Evolutionary conservation across 768 basidiomycete genomes (phyloP), one percentile per base, ranked within the genome.

Genomic region (Leccinum barrowsii): DNA sequence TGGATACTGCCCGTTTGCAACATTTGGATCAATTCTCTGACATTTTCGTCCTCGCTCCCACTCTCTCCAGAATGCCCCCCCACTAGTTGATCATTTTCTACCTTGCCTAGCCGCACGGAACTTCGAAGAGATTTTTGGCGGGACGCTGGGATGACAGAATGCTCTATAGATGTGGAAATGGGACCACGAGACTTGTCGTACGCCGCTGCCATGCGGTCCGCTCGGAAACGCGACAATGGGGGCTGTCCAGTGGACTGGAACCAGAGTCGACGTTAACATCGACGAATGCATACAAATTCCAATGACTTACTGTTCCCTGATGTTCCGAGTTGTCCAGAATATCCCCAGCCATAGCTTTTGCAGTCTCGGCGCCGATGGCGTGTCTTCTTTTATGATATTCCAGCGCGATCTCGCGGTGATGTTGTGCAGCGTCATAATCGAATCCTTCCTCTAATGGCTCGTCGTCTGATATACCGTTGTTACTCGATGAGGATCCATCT

Each of bases 381-480:
- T 71, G 74, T 51, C 87, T 82, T 67, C 84, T 87, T 61, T 78
- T 73, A 68, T 86, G 78, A 66, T 92, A 92, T 62, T 85, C 84
- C 44, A 91, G 65, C 17, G 86, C 84, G 62, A 92, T 80, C 68
- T 91, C 89, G 34, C 89, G 85, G 61, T 90, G 87, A 63, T 88
- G 87, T 53, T 77, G 81, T 22, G 82, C 86, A 52, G 76, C 77
- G 62, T 89, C 83, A 32, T 85, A 73, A 63, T 90, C 86, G 24
- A 78, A 75, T 44, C 78, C 81, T 44, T 85, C 82, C 51, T 80
- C 76, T 50, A 75, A 59, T 2, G 74, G 73, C 26, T 76, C 80
- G n/a, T 79, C 78, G 15, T 74, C 71, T 19, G 59, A 59, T 6
- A 70, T 72, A 13, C 65, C 67, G 19, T 67, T 67, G 30, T 73